Evolutionary conservation across 345 rosid genomes (phyloP).

Genomic region (Populus pruinosa): DNA sequence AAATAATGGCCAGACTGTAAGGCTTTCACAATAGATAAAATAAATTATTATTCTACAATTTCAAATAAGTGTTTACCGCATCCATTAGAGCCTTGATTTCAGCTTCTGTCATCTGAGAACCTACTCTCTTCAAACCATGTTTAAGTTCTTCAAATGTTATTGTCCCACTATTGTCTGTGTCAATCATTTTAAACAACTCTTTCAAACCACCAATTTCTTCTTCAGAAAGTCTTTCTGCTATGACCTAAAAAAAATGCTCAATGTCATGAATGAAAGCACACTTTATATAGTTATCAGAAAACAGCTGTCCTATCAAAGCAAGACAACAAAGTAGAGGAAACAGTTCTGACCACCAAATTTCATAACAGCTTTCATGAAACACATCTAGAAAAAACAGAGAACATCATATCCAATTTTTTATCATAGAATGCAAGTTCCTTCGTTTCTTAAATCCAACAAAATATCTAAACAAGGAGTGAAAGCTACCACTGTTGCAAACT

Average conservation of each 20-base stretch:
- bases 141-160: slow-evolving; percentile 91
- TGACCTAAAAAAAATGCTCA: slow-evolving; percentile 51
- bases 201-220: slow-evolving; percentile 96
- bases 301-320: background rate
- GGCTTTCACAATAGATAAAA: background rate
- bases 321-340: background rate
- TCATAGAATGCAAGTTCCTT: background rate
- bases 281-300: background rate
- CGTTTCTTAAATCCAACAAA: background rate
- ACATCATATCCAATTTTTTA: background rate
- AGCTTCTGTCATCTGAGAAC: slow-evolving; percentile 83
- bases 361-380: background rate
- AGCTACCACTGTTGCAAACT: background rate
- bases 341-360: background rate
- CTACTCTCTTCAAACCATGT: slow-evolving; percentile 74
- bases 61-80: slow-evolving; percentile 49
- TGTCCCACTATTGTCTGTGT: slow-evolving; percentile 87
- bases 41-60: background rate
- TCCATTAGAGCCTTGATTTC: slow-evolving; percentile 93
- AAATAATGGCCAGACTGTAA: background rate
- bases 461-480: background rate
- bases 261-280: slow-evolving; percentile 8
- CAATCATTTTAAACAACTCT: slow-evolving; percentile 92
- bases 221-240: slow-evolving; percentile 95
- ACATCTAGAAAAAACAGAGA: background rate